Percentiles rank a stretch among this genome's conserved stretches.
Conservation (phyloP, 257 asterid species). For the Buddleja alternifolia region DNA sequence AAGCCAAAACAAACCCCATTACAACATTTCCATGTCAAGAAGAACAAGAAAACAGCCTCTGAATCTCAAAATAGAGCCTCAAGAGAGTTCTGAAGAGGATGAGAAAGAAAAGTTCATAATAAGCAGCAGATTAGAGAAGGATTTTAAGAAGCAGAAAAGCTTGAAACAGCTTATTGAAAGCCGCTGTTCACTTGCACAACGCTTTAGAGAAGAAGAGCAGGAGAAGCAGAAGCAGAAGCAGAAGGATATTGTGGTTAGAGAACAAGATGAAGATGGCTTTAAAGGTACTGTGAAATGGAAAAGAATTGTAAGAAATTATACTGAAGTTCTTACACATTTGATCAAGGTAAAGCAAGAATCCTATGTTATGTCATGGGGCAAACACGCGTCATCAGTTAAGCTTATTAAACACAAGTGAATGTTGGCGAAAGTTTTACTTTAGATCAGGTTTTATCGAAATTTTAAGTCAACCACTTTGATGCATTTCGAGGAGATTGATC, state of each 20-base stretch:
- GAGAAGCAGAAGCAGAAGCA: too few species aligned
- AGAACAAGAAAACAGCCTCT: conserved; percentile 55
- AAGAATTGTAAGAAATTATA: conserved; percentile 43
- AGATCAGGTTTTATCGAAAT: too few species aligned
- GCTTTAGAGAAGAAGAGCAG: conserved; percentile 53
- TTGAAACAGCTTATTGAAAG: conserved; percentile 52
- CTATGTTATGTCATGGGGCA: conserved; percentile 34
- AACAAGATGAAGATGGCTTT: conserved; percentile 26
- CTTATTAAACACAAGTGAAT: conserved; percentile 24
- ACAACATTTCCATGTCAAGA: conserved; percentile 63
- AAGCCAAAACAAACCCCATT: conserved; percentile 37
- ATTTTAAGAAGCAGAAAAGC: conserved; percentile 35
- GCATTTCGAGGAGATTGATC: too few species aligned
- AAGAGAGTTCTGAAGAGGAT: conserved; percentile 3
- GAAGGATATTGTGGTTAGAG: conserved; percentile 32
- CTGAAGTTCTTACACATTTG: conserved; percentile 43
- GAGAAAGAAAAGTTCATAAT: conserved; percentile 16
- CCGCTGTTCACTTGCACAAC: conserved; percentile 47
- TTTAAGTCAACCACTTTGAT: too few species aligned
- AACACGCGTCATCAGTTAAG: conserved; percentile 34
- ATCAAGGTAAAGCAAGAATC: conserved; percentile 58
- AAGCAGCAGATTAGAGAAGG: background rate
- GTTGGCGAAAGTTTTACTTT: too few species aligned
- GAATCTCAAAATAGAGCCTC: conserved; percentile 24
- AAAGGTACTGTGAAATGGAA: conserved; percentile 38